phyloP scores from a whole-genome alignment of 2,329 filamentous ascomycete species.

The Annulohypoxylon truncatum region DNA sequence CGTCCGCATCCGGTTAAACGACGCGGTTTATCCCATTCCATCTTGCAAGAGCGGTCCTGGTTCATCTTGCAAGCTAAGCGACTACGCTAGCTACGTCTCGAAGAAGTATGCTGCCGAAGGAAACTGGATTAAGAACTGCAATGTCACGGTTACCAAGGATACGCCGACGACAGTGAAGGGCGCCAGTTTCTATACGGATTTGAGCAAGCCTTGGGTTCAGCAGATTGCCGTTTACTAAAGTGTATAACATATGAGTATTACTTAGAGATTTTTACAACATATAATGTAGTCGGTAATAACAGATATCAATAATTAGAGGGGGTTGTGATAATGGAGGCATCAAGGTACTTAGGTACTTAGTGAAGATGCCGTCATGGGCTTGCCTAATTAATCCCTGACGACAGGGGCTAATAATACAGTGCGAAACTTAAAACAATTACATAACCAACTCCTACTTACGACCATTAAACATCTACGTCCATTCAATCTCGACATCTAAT shows the following conservation, averaged over 20 bases:
- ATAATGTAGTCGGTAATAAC: background rate
- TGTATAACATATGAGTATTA: background rate
- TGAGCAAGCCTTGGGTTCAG: conserved; percentile 54
- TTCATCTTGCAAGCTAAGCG: conserved; percentile 60
- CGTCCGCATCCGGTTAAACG: conserved; percentile 70
- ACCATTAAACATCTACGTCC: background rate
- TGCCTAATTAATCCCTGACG: background rate
- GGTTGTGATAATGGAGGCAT: background rate
- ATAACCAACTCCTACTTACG: background rate
- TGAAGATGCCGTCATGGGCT: background rate
- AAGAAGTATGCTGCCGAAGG: conserved; percentile 61
- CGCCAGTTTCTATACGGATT: conserved; percentile 62
- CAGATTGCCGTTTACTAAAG: conserved; percentile 40
- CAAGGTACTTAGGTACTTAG: conserved; percentile 2
- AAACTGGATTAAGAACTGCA: conserved; percentile 62
- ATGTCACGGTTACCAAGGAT: conserved; percentile 55
- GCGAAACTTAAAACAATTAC: conserved; percentile 21
- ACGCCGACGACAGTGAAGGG: conserved; percentile 57
- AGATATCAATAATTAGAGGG: background rate
- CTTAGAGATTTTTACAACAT: background rate
- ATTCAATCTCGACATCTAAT: background rate
- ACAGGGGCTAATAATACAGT: conserved; percentile 1
- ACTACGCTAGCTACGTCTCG: conserved; percentile 59
- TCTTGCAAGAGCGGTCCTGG: conserved; percentile 67
- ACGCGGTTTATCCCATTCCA: conserved; percentile 70